Evolutionary conservation across 768 basidiomycete species (phyloP).

Genomic region (Lyophyllum shimeji): DNA sequence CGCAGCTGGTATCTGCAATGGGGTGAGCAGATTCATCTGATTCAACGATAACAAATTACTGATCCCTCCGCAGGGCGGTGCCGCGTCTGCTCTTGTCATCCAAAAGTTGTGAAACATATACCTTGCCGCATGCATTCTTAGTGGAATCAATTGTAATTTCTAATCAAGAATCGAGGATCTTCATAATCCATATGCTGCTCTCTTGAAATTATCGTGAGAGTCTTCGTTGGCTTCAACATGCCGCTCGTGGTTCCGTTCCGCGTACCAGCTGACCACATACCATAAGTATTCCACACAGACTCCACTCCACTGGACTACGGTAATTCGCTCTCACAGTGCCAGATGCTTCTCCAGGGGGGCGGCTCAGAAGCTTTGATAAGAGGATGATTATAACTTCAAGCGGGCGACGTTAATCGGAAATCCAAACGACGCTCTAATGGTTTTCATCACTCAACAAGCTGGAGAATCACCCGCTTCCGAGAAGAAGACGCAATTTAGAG

Average conservation of each 20-base stretch:
- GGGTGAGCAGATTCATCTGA: constrained; percentile 53
- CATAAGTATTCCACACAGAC: not conserved
- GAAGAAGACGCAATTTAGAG: not conserved
- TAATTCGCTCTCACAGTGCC: not conserved
- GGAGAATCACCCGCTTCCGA: not conserved
- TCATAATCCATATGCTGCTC: not conserved
- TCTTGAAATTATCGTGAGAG: constrained; percentile 1
- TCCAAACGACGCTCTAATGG: not conserved
- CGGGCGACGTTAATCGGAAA: not conserved
- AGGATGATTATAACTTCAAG: not conserved
- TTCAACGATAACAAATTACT: not conserved
- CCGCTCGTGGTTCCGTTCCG: not conserved
- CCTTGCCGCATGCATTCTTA: constrained; percentile 8
- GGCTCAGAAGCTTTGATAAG: not conserved
- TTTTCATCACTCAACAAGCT: not conserved
- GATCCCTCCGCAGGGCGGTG: constrained; percentile 68
- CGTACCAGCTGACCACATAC: not conserved
- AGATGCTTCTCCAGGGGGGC: not conserved
- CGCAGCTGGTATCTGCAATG: constrained; percentile 96
- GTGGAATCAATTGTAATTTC: constrained; percentile 12
- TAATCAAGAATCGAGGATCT: constrained; percentile 4
- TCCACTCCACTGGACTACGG: not conserved
- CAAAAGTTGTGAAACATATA: constrained; percentile 67
- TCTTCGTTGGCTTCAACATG: not conserved
- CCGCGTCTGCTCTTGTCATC: constrained; percentile 87